phyloP scores from a whole-genome alignment of 768 basidiomycete species.

The Pholiota molesta region DNA sequence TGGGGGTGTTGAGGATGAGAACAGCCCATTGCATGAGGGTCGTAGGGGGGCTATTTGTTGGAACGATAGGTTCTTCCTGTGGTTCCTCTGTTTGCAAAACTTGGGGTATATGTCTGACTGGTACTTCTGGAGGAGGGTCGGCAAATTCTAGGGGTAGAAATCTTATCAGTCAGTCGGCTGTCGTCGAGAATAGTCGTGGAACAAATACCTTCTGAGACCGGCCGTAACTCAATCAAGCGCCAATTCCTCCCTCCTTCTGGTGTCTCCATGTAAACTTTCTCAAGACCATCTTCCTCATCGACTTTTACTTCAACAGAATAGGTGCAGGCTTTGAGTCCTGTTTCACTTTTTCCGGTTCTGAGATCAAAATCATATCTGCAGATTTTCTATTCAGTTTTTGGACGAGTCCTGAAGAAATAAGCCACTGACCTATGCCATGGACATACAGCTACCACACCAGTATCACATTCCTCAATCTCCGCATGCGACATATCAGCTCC shows the following conservation, averaged over 20 bases:
- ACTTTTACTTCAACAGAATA: slow-evolving; percentile 57
- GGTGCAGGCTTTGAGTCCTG: slow-evolving; percentile 69
- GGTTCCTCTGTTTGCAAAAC: slow-evolving; percentile 6
- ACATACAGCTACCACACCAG: slow-evolving; percentile 65
- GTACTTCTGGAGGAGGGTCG: slow-evolving; percentile 55
- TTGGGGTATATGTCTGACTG: slow-evolving; percentile 11
- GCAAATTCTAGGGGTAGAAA: slow-evolving; percentile 53
- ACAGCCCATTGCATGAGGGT: slow-evolving; percentile 81
- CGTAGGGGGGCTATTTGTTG: slow-evolving; percentile 50
- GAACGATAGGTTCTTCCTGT: slow-evolving; percentile 46
- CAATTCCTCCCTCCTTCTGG: slow-evolving; percentile 58
- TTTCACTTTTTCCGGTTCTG: slow-evolving; percentile 70
- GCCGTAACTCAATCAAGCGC: slow-evolving; percentile 67
- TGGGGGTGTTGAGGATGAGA: slow-evolving; percentile 73
- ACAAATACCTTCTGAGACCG: slow-evolving; percentile 68
- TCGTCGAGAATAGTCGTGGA: not conserved
- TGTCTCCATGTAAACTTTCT: slow-evolving; percentile 61
- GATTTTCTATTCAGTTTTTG: not conserved
- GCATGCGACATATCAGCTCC: slow-evolving; percentile 82
- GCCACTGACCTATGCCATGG: slow-evolving; percentile 69
- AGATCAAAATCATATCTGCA: slow-evolving; percentile 76
- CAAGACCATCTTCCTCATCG: slow-evolving; percentile 38
- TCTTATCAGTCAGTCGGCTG: not conserved
- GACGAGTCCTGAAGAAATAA: not conserved
- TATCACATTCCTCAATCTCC: slow-evolving; percentile 72